These are phyloP conservation scores for Trametes sanguinea DNA, from an alignment of 768 basidiomycete genomes.

Conservation along the genomic window DNA sequence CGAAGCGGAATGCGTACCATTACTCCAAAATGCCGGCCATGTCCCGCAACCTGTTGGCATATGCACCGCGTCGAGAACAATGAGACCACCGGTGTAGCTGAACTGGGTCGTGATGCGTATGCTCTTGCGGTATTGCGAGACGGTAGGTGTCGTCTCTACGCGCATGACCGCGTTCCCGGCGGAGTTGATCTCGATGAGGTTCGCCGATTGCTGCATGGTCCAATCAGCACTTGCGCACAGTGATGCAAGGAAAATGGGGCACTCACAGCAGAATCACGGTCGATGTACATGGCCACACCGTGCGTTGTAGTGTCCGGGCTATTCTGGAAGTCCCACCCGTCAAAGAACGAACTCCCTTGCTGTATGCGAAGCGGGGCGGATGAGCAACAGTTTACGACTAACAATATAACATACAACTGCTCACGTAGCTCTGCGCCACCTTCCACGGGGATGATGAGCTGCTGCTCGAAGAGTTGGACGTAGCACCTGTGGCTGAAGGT, in stretches of 20 bases:
- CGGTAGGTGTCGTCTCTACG: conserved; percentile 79
- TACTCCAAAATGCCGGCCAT: conserved; percentile 62
- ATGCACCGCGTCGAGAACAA: conserved; percentile 83
- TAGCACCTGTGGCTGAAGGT: conserved; percentile 1
- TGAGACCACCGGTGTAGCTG: conserved; percentile 63
- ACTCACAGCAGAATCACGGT: conserved; percentile 59
- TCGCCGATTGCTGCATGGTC: conserved; percentile 47
- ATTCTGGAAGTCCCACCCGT: conserved; percentile 77
- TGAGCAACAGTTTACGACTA: conserved; percentile 13
- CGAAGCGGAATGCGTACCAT: conserved; percentile 31
- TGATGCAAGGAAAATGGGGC: background rate
- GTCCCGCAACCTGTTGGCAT: conserved; percentile 90
- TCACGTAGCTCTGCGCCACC: conserved; percentile 57
- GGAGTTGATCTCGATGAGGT: conserved; percentile 65
- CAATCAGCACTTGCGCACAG: background rate
- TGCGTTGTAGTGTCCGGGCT: conserved; percentile 69
- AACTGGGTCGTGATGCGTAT: conserved; percentile 73
- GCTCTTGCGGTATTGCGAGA: conserved; percentile 68
- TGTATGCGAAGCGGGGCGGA: conserved; percentile 27
- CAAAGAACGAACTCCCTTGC: conserved; percentile 75
- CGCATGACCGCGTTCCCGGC: conserved; percentile 84
- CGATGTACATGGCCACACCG: conserved; percentile 68
- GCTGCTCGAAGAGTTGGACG: conserved; percentile 7
- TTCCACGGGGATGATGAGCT: conserved; percentile 40
- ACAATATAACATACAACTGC: conserved; percentile 19